Conservation (phyloP, 805 yeast species). For the Teunomyces cretensis region DNA sequence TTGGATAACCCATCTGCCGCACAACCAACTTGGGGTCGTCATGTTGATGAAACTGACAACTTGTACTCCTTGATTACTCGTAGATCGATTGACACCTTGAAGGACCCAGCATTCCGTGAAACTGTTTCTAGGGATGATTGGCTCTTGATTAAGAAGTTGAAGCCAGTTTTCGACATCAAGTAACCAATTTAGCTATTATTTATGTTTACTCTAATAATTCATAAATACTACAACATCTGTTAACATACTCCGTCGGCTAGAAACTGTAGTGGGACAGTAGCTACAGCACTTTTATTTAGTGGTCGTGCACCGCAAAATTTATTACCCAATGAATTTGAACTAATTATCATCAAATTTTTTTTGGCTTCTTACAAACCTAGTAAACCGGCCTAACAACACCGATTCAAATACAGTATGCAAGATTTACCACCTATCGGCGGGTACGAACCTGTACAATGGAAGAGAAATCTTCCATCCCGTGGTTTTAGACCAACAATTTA, state of each 20-base stretch:
- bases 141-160: constrained; percentile 85
- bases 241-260: too few relatives aligned
- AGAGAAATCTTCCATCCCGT: constrained; percentile 78
- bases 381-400: background rate
- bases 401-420: constrained; percentile 47
- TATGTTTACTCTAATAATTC: background rate
- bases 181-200: constrained; percentile 19
- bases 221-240: background rate
- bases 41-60: constrained; percentile 88
- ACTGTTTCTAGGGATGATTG: constrained; percentile 94
- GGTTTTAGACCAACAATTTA: constrained; percentile 80
- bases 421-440: constrained; percentile 88
- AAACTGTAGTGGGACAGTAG: too few relatives aligned
- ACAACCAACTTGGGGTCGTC: constrained; percentile 99
- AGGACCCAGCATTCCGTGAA: constrained; percentile 96
- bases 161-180: constrained; percentile 83
- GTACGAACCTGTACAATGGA: constrained; percentile 86
- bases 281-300: too few relatives aligned
- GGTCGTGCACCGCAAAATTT: constrained; percentile 5
- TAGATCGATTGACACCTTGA: constrained; percentile 92
- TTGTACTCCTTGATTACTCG: constrained; percentile 89
- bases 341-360: constrained; percentile 6
- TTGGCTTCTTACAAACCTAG: background rate
- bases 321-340: constrained; percentile 9
- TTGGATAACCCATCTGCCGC: constrained; percentile 88